Evolutionary conservation across 2,329 filamentous ascomycete species (phyloP).

Genomic region (Diaporthe sp.): DNA sequence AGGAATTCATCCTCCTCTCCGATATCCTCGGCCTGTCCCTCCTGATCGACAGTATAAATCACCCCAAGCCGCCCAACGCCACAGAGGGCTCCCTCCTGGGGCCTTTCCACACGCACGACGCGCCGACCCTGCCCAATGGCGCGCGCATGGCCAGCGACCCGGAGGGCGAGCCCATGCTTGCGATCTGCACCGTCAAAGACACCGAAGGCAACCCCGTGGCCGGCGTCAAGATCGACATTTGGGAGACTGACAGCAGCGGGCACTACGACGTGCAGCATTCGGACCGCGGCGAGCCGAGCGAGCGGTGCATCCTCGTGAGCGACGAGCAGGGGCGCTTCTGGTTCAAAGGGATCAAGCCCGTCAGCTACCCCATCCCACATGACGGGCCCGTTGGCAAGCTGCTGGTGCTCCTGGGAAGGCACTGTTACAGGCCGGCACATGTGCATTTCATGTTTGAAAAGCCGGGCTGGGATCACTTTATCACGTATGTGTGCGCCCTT

Average conservation of each 20-base stretch:
- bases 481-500: conserved; percentile 76
- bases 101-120: conserved; percentile 87
- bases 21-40: conserved; percentile 85
- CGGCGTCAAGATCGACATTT: conserved; percentile 82
- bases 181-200: conserved; percentile 80
- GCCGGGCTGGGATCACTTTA: conserved; percentile 81
- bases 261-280: conserved; percentile 87
- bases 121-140: conserved; percentile 69
- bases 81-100: conserved; percentile 87
- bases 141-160: conserved; percentile 77
- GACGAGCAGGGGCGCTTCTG: conserved; percentile 83
- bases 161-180: conserved; percentile 77
- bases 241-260: conserved; percentile 87
- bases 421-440: conserved; percentile 83
- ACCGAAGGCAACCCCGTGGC: conserved; percentile 72
- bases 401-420: conserved; percentile 75
- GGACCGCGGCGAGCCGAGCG: conserved; percentile 75
- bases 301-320: conserved; percentile 74
- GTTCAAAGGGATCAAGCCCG: conserved; percentile 88
- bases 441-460: conserved; percentile 94
- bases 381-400: conserved; percentile 87
- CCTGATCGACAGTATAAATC: conserved; percentile 86
- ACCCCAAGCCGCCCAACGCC: conserved; percentile 78
- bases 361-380: conserved; percentile 87
- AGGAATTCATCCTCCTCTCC: conserved; percentile 87